These are phyloP conservation scores for Globisporangium abappressorium DNA, from an alignment of 352 stramenopile species.

Conservation along the genomic window DNA sequence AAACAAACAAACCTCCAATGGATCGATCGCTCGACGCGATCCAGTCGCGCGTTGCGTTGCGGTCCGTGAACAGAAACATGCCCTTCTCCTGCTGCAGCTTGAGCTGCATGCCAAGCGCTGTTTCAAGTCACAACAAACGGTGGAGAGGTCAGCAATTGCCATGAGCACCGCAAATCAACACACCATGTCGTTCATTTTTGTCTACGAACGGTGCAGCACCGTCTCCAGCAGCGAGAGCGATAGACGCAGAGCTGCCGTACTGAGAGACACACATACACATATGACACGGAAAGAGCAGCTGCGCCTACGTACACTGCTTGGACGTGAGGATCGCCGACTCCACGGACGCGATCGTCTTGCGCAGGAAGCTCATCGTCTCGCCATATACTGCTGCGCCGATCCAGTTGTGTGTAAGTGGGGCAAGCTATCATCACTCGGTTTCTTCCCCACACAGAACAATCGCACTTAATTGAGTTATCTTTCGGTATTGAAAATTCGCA, in stretches of 20 bases:
- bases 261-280: background rate
- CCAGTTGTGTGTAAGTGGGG: background rate
- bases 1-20: slow-evolving; percentile 58
- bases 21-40: slow-evolving; percentile 71
- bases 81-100: slow-evolving; percentile 72
- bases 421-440: background rate
- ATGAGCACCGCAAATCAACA: slow-evolving; percentile 5
- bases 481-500: slow-evolving; percentile 1
- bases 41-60: slow-evolving; percentile 51
- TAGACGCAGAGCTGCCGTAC: background rate
- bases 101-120: slow-evolving; percentile 73
- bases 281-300: background rate
- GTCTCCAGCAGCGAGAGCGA: background rate
- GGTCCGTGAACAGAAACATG: slow-evolving; percentile 73
- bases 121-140: slow-evolving; percentile 1
- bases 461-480: background rate
- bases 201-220: background rate
- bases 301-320: slow-evolving; percentile 61
- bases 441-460: background rate
- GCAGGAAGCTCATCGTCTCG: slow-evolving; percentile 68
- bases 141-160: background rate
- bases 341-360: slow-evolving; percentile 62
- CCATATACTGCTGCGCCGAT: background rate
- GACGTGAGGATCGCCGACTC: slow-evolving; percentile 77
- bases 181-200: background rate